Evolutionary conservation across 176 grass and related monocot species (phyloP), one percentile per base, ranked within the genome.

Genomic region (Tillandsia fasciculata): DNA sequence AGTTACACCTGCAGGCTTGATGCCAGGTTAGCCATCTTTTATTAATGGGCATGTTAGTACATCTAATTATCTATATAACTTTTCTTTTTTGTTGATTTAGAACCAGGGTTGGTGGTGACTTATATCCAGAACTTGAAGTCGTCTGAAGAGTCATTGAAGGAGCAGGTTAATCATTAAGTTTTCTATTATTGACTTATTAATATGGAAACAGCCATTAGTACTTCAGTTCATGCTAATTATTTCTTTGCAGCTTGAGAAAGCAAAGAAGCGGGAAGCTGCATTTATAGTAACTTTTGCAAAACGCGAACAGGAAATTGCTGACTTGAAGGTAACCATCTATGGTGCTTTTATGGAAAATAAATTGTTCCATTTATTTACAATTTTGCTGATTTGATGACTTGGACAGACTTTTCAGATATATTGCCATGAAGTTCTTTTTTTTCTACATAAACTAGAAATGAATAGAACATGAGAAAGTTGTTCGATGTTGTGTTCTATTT

Each of bases 261-360:
- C 95, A 65, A 99, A 99, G 82, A 99, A 99, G 86, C 89, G 90
- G 69, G 95, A 99, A 71, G 95, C 95, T 63, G 87, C 95, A 70
- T 99, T 82, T 66, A 99, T 99, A 65, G 87, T 99, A 66, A 99
- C 95, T 65, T 86, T 99, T 82, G 95, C 95, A 51, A 99, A 99
- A 84, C 85, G 85, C 48, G 95, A 99, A 70, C 90, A 94, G 73
- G 95, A 94, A 84, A 99, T 99, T 61, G 78, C 95, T 33, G 95
- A 93, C 75, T 66, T 99, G 26, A 99, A 99, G 95, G 95, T 93
- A 73, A 33, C 9, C 15, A 9, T 26, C 2, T 74, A 18, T 24
- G 11, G 27, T 18, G 29, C 33, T 56, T n/a, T 24, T 76, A 61
- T 24, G 10, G 20, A 48, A 3, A 42, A 17, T 47, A 9, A 6